A percentile compares a stretch with the other conserved stretches of the same genome.
These are phyloP conservation scores for Debaryomyces psychrophilus DNA, from an alignment of 1,139 yeast species.

Conservation along the genomic window DNA sequence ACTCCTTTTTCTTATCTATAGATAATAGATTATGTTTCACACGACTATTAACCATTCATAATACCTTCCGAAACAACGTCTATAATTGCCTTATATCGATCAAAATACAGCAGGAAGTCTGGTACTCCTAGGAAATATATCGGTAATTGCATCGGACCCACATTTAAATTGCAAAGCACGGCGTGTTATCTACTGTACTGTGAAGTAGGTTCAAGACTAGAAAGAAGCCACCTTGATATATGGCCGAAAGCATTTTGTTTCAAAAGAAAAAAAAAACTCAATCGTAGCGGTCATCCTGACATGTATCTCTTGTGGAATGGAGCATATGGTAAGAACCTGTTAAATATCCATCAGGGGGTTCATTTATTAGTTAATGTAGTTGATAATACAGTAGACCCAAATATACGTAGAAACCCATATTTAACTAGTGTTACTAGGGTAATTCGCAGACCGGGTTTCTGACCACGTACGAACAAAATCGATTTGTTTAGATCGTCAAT, in stretches of 20 bases:
- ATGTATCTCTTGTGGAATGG: too few species aligned
- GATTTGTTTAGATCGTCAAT: constrained; percentile 6
- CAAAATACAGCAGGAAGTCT: not conserved
- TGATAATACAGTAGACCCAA: not conserved
- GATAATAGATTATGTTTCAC: not conserved
- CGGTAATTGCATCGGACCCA: too few species aligned
- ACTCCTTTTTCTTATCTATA: not conserved
- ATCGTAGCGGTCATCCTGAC: too few species aligned
- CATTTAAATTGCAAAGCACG: too few species aligned
- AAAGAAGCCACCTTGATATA: too few species aligned
- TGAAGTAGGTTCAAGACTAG: too few species aligned
- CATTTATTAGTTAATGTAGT: not conserved
- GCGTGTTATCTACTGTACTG: too few species aligned
- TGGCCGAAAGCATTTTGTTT: too few species aligned
- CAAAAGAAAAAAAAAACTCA: too few species aligned
- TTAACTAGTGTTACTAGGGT: not conserved
- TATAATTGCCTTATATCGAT: not conserved
- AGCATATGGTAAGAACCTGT: not conserved
- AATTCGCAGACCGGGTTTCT: constrained; percentile 4
- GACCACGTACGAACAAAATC: constrained; percentile 10
- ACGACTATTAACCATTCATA: not conserved
- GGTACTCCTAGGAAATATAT: not conserved
- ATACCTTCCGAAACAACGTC: not conserved
- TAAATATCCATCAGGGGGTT: not conserved
- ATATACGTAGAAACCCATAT: not conserved